Conservation (phyloP, 805 yeast genomes). For the Candida nanaspora region DNA sequence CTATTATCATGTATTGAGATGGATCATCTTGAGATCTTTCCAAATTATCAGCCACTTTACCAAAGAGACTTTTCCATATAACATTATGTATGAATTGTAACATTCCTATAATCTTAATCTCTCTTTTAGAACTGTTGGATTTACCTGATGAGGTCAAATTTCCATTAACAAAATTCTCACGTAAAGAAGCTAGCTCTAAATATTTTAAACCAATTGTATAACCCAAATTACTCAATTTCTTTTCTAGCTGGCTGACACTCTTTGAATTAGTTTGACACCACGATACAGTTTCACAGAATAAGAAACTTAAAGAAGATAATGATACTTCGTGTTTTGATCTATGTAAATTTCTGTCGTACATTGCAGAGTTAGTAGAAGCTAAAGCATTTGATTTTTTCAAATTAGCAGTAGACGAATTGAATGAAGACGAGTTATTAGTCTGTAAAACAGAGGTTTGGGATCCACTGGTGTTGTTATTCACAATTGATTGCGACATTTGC, state of each 20-base stretch:
- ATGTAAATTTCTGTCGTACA: slow-evolving; percentile 64
- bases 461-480: slow-evolving; percentile 1
- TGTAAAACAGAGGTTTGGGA: no score
- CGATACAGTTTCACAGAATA: slow-evolving; percentile 65
- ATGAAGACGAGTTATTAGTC: no score
- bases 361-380: slow-evolving; percentile 16
- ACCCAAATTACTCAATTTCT: slow-evolving; percentile 59
- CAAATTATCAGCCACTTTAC: slow-evolving; percentile 52
- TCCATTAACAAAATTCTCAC: slow-evolving; percentile 47
- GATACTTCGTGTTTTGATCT: slow-evolving; percentile 64
- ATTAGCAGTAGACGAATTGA: background rate
- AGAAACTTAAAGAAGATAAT: slow-evolving; percentile 56
- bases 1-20: slow-evolving; percentile 73
- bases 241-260: slow-evolving; percentile 62
- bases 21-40: slow-evolving; percentile 45
- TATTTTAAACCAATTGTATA: slow-evolving; percentile 69
- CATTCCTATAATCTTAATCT: slow-evolving; percentile 62
- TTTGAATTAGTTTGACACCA: slow-evolving; percentile 54
- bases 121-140: slow-evolving; percentile 60
- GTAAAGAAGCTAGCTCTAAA: slow-evolving; percentile 58
- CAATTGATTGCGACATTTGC: background rate
- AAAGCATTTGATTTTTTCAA: background rate
- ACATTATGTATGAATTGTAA: slow-evolving; percentile 68
- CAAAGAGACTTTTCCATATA: slow-evolving; percentile 71
- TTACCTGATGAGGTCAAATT: slow-evolving; percentile 40